Evolutionary conservation across 257 asterid genomes (phyloP).

Genomic region (Fraxinus excelsior): DNA sequence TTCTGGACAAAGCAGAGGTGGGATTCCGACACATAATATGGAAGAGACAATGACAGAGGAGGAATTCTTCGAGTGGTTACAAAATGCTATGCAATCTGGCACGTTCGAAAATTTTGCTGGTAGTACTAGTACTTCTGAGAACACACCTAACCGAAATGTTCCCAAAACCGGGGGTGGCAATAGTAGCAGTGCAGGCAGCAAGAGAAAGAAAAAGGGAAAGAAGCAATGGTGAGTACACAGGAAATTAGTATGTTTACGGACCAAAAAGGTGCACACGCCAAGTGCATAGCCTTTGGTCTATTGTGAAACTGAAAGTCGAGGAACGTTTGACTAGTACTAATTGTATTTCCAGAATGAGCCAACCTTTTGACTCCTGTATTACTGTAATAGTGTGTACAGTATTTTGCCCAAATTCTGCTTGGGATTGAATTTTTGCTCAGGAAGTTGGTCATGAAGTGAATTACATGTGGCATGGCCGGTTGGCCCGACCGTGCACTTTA

Average conservation of each 20-base stretch:
- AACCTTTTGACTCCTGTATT: neutral
- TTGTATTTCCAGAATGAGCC: neutral
- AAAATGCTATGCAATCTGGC: constrained; percentile 73
- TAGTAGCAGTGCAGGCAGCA: constrained; percentile 41
- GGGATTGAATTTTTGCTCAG: neutral
- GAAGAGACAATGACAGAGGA: constrained; percentile 86
- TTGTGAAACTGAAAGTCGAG: neutral
- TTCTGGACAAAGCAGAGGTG: constrained; percentile 59
- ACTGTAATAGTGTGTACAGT: neutral
- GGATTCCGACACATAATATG: constrained; percentile 55
- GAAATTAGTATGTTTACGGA: neutral
- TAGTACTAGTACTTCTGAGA: constrained; percentile 43
- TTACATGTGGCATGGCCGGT: neutral
- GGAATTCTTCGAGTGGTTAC: constrained; percentile 87
- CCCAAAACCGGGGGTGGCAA: constrained; percentile 43
- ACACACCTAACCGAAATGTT: constrained; percentile 38
- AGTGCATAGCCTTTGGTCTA: neutral
- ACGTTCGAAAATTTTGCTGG: constrained; percentile 55
- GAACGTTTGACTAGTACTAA: neutral
- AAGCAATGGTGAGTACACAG: constrained; percentile 49
- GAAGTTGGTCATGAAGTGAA: neutral
- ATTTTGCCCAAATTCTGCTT: neutral
- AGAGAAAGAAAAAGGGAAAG: constrained; percentile 87
- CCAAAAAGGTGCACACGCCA: neutral
- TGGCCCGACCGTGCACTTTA: neutral